Evolutionary conservation across 139 green algal species (phyloP).

Genomic region (Tetraselmis striata): DNA sequence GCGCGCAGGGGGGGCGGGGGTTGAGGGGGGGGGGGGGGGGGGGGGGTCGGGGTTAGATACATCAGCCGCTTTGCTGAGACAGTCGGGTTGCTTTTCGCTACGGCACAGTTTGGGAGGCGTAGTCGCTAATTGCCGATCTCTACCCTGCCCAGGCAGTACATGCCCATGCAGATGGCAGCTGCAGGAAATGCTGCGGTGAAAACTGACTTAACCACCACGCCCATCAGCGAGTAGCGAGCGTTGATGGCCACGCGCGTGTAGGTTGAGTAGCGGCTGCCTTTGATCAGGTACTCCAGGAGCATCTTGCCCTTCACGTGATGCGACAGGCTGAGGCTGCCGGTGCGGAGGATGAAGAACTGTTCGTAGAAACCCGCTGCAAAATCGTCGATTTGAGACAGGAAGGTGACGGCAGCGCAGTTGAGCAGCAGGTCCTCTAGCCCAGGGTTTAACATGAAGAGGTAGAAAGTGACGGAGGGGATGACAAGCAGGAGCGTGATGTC

Average conservation of each 20-base stretch:
- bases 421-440: not conserved
- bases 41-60: too few species aligned
- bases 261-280: not conserved
- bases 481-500: not conserved
- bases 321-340: not conserved
- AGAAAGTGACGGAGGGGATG: not conserved
- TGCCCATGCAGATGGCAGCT: not conserved
- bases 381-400: not conserved
- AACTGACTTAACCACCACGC: not conserved
- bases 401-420: not conserved
- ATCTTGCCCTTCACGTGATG: not conserved
- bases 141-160: not conserved
- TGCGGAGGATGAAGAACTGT: not conserved
- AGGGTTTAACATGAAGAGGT: not conserved
- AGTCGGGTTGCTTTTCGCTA: too few species aligned
- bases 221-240: not conserved
- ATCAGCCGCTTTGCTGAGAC: too few species aligned
- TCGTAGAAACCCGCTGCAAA: not conserved
- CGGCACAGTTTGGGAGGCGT: too few species aligned
- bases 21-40: too few species aligned
- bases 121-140: too few species aligned
- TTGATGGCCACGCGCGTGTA: not conserved
- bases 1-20: too few species aligned
- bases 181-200: not conserved
- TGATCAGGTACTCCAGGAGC: not conserved